These are phyloP conservation scores for Inga laurina DNA, from an alignment of 306 rosid genomes.

Conservation along the genomic window DNA sequence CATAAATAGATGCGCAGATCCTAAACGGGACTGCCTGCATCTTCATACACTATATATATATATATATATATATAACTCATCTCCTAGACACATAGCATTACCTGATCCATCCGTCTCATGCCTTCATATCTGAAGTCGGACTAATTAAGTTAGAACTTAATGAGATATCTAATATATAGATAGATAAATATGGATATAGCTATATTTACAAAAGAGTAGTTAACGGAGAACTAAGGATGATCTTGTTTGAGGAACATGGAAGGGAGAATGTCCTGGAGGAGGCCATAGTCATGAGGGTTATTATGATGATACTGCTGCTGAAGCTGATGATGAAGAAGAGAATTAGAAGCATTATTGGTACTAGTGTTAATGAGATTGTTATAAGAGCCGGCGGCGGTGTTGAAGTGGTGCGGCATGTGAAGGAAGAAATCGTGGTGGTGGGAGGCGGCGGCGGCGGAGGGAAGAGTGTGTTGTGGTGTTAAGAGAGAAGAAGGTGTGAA, in stretches of 20 bases:
- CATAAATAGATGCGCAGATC: constrained; percentile 25
- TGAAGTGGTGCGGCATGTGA: background rate
- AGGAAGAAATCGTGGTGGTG: background rate
- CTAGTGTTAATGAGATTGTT: background rate
- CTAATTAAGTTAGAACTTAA: constrained; percentile 22
- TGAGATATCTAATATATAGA: background rate
- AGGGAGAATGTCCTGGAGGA: constrained; percentile 73
- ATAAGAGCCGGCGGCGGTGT: background rate
- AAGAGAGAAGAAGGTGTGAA: constrained; percentile 53
- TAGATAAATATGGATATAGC: background rate
- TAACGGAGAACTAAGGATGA: background rate
- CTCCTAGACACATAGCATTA: background rate
- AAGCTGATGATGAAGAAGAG: constrained; percentile 34
- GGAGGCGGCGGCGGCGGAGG: background rate
- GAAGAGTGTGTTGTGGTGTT: constrained; percentile 25
- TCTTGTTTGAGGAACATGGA: constrained; percentile 64
- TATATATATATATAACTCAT: background rate
- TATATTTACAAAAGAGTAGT: background rate
- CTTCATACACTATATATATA: background rate
- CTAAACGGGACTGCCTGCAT: constrained; percentile 31
- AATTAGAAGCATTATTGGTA: constrained; percentile 6
- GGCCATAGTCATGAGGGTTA: constrained; percentile 47
- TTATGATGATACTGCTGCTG: background rate
- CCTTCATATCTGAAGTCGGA: constrained; percentile 8
- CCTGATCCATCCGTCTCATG: background rate